A percentile compares a stretch with the other conserved stretches of the same genome.
phyloP scores from a whole-genome alignment of 371 early-diverging fungal genomes.

The Mucor saturninus region DNA sequence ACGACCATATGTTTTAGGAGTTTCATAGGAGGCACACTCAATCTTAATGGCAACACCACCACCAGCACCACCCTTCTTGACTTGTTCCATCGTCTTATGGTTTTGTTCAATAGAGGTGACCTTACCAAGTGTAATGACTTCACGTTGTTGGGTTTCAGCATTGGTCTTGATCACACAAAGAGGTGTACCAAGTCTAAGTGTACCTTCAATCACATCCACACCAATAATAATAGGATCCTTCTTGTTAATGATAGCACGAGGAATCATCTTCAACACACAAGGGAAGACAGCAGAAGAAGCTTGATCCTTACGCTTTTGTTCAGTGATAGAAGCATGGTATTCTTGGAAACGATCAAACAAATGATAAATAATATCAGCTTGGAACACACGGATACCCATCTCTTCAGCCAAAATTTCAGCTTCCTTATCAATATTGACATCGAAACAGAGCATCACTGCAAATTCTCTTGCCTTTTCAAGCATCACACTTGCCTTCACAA shows the following conservation, averaged over 20 bases:
- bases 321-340: conserved; percentile 75
- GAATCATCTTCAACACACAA: conserved; percentile 92
- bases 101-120: conserved; percentile 98
- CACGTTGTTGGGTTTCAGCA: conserved; percentile 73
- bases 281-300: conserved; percentile 97
- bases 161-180: conserved; percentile 91
- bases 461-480: conserved; percentile 89
- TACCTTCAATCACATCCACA: conserved; percentile 96
- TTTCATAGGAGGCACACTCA: conserved; percentile 87
- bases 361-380: conserved; percentile 99
- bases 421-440: conserved; percentile 98
- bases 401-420: conserved; percentile 94
- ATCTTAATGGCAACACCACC: conserved; percentile 97
- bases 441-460: conserved; percentile 98
- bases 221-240: conserved; percentile 98
- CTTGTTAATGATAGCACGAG: conserved; percentile 96
- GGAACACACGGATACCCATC: conserved; percentile 92
- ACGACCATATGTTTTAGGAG: conserved; percentile 92
- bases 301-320: conserved; percentile 88
- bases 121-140: conserved; percentile 85
- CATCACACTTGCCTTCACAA: conserved; percentile 94
- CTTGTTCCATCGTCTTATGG: conserved; percentile 86
- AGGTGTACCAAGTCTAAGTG: conserved; percentile 93
- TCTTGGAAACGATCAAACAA: conserved; percentile 97
- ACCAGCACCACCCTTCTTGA: conserved; percentile 85